Base-by-base conservation (phyloP, 768 basidiomycete genomes). In the Amanita phalloides region DNA sequence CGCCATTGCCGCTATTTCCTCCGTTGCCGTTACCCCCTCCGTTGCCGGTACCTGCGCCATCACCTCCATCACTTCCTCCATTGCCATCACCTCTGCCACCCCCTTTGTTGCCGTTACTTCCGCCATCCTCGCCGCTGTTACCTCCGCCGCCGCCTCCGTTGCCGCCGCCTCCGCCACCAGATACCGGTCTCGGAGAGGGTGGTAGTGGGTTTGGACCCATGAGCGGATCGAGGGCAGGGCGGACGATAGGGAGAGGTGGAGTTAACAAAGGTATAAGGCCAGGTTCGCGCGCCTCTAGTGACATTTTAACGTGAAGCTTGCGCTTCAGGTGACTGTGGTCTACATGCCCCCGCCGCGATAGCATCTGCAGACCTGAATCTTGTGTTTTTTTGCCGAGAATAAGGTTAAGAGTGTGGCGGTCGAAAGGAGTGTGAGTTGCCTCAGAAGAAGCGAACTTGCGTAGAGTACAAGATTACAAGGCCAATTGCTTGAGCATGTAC, bases 121-220 rank as follows among this genome's bases (percentile, higher is more conserved):
- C 39, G 9, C 39, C 39, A 9, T n/a, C 14, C 13, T 17, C 20
- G 3, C 39, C 39, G 38, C 53, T 54, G 39, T 20, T 35, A 45
- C 21, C 4, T 51, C 47, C 23, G 4, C 23, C 41, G 10, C 41
- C 41, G 9, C 11, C 21, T 9, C 33, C 54, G 17, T 51, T 53
- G 38, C 54, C 55, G 39, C 26, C 39, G 43, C 28, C 7, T 49
- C 47, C 23, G 45, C 50, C 48, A 47, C 53, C 43, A 47, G 23
- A 6, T 4, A 20, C 3, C 30, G 46, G 32, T 13, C 11, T 21
- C 7, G 46, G 36, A 21, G 46, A 13, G 11, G 46, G 32, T 13
- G 32, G 9, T 6, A 33, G 36, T 23, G 17, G 32, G 30, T 36
- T 48, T 5, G 20, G 32, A 14, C 14, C 20, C n/a, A 36, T 35